Percentiles rank a stretch among this genome's conserved stretches.
Evolutionary conservation across 176 grass and related monocot genomes (phyloP).

Genomic region (Rhipidocladum racemiflorum): DNA sequence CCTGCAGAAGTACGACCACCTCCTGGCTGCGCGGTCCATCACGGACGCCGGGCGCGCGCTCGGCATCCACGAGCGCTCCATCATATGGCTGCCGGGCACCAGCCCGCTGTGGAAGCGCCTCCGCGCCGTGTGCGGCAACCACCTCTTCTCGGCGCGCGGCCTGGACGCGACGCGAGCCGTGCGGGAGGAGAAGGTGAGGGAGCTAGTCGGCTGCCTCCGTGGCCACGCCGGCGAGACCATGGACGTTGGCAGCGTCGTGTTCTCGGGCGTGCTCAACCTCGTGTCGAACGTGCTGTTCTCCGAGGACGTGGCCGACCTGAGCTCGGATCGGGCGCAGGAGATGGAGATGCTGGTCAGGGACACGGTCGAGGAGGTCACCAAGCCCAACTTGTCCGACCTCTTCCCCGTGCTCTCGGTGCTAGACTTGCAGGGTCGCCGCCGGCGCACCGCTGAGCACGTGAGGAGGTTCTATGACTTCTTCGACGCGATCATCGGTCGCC

Average conservation of each 20-base stretch:
- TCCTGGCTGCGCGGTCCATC: conserved; percentile 40
- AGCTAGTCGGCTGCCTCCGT: conserved; percentile 34
- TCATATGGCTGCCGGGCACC: conserved; percentile 39
- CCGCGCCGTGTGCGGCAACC: conserved; percentile 40
- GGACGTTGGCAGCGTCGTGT: conserved; percentile 37
- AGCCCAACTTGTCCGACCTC: conserved; percentile 57
- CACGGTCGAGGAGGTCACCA: conserved; percentile 25
- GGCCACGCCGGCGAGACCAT: conserved; percentile 8
- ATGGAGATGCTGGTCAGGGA: conserved; percentile 46
- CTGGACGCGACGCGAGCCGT: conserved; percentile 35
- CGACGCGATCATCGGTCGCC: conserved; percentile 38
- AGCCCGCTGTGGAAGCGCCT: conserved; percentile 56
- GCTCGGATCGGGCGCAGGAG: conserved; percentile 39
- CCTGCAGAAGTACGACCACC: conserved; percentile 47
- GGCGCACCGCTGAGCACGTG: neutral
- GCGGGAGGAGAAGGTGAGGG: conserved; percentile 36
- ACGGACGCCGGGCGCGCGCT: conserved; percentile 42
- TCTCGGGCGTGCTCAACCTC: conserved; percentile 46
- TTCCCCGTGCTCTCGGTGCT: conserved; percentile 52
- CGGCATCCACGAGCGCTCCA: conserved; percentile 38
- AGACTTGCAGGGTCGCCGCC: conserved; percentile 59
- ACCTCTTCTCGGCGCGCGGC: conserved; percentile 49
- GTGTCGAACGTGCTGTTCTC: conserved; percentile 51
- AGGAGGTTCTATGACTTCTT: conserved; percentile 47
- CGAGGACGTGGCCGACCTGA: conserved; percentile 44